A percentile compares a stretch with the other conserved stretches of the same genome.
Evolutionary conservation across 116 monocot genomes (phyloP).

Genomic region (Iris pallida): DNA sequence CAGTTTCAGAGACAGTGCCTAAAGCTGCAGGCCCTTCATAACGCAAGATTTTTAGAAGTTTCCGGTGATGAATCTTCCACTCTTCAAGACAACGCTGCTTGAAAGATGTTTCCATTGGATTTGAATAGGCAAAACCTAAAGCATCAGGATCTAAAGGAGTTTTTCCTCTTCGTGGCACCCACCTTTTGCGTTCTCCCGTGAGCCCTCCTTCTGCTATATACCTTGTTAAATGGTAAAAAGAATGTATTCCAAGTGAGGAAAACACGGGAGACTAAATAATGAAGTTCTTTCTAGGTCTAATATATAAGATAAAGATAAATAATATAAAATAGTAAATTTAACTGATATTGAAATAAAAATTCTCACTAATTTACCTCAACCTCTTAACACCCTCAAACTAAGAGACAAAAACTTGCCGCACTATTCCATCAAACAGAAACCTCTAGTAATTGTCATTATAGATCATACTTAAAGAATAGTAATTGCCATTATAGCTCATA

Average conservation of each 20-base stretch:
- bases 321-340: constrained; percentile 7
- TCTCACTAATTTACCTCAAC: background rate
- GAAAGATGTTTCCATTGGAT: constrained; percentile 89
- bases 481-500: too few relatives aligned
- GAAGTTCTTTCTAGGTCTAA: background rate
- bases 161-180: constrained; percentile 97
- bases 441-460: too few relatives aligned
- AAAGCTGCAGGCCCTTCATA: constrained; percentile 74
- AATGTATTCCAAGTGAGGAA: constrained; percentile 1
- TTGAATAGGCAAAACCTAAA: constrained; percentile 84
- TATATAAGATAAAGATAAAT: background rate
- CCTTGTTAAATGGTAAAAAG: constrained; percentile 19
- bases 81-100: constrained; percentile 83
- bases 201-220: constrained; percentile 90
- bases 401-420: background rate
- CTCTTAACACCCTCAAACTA: background rate
- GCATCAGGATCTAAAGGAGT: constrained; percentile 93
- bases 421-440: too few relatives aligned
- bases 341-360: too few relatives aligned
- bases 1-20: constrained; percentile 60
- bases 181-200: constrained; percentile 95
- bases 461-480: too few relatives aligned
- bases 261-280: background rate
- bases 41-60: constrained; percentile 59
- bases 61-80: constrained; percentile 66